Base-by-base conservation (phyloP, 768 basidiomycete species). In the Cantharellus cinnabarinus region DNA sequence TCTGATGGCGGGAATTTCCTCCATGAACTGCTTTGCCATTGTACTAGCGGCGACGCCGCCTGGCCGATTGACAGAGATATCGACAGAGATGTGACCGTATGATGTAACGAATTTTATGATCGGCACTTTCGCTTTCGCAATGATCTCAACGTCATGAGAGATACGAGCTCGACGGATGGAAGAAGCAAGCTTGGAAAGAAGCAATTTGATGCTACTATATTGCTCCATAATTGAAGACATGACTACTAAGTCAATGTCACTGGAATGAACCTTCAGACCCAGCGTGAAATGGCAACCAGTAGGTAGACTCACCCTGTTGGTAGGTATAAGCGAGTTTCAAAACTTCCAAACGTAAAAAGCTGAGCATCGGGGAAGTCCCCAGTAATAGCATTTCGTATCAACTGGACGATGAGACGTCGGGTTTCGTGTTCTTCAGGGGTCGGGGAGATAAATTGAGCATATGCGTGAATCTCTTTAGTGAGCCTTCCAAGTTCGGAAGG, bases 191-290 rank as follows among this genome's bases (percentile, higher is more conserved):
- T 80, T 76, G 56, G 82, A 79, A 4, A 98, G 76, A 39, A 86
- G 73, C 58, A 78, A 73, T 71, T 80, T 83, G 66, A 83, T 75
- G 63, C 75, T 79, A 61, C 77, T 78, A 10, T 37, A 37, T 37
- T 54, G 52, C 10, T 29, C 44, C 37, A 80, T 83, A 79, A 93
- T 85, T 3, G 76, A 75, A 3, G 83, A 90, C n/a, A 86, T 67
- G 62, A 97, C 78, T 59, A 98, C 93, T 4, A 97, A 75, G 67
- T 99, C 95, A 64, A 98, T 95, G 68, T 98, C 95, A 37, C 94
- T 94, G 68, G 40, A 48, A 54, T 10, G 35, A 20, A 38, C 4
- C 3, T 34, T 37, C 40, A 57, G 29, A 40, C 3, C 15, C 20
- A 29, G 20, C 59, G 41, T 57, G 58, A 34, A 50, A 41, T 7